Evolutionary conservation across 345 rosid species (phyloP), one percentile per base, ranked within the genome.

Genomic region (Hibiscus mutabilis): DNA sequence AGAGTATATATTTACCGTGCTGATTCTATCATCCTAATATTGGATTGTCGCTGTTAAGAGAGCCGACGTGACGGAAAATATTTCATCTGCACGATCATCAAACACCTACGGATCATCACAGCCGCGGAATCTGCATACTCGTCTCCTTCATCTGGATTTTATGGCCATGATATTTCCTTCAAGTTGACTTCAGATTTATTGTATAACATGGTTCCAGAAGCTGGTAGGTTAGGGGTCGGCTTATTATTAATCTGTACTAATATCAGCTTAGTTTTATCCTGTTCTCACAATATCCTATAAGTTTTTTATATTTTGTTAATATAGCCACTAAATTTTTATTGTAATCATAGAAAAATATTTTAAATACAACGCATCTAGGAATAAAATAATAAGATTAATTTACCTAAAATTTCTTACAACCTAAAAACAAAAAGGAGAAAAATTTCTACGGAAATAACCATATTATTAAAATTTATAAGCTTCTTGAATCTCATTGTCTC

Each of bases 191-290:
- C 11, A 8, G 13, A 1, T 14, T 8, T 18, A 69, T 1, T 18
- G 2, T 55, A 10, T 13, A 40, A 56, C 56, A 53, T 71, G 69
- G 78, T n/a, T 69, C 71, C 7, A 1, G 1, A 10, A 14, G 62
- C 22, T 18, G 42, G 82, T 63, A 0, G 79, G 62, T 78, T 76
- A 74, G 76, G 78, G 40, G 53, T 66, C 78, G 69, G 0, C 11
- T 56, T 31, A 57, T 25, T 57, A 25, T 3, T 1, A 3, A 25
- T 25, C 3, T 25, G 1, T 25, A 25, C 2, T 2, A 25, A 25
- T 25, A n/a, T 47, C 25, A 19, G 15, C 35, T 59, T n/a, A 68
- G 75, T 22, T 58, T 51, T 33, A 29, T 56, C 35, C 7, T 53
- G 60, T 69, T 69, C 37, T 42, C 3, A 31, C 46, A 42, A 1